phyloP scores from a whole-genome alignment of 2,329 filamentous ascomycete genomes.

The Nothopassalora personata region DNA sequence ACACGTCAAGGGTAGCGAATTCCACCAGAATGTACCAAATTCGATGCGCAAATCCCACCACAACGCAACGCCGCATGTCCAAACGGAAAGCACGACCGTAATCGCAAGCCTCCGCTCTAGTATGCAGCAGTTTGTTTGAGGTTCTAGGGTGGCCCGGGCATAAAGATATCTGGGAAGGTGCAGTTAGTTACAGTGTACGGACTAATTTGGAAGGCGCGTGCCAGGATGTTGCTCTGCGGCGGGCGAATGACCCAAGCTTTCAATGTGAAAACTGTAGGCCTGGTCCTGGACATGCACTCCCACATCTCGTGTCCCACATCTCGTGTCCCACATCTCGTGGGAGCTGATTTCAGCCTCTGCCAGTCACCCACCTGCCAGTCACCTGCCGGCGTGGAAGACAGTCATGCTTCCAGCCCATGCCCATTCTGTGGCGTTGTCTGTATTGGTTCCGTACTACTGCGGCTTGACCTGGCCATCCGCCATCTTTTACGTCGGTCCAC shows the following conservation, averaged over 20 bases:
- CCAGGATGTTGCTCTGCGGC: slow-evolving; percentile 6
- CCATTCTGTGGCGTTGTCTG: slow-evolving; percentile 1
- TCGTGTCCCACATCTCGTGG: not conserved
- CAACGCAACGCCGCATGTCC: too few species aligned
- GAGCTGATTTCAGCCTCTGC: not conserved
- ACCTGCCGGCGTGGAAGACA: not conserved
- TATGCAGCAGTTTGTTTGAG: too few species aligned
- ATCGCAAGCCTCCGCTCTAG: too few species aligned
- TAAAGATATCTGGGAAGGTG: too few species aligned
- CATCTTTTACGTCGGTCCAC: slow-evolving; percentile 1
- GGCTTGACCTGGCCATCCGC: slow-evolving; percentile 4
- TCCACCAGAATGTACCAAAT: too few species aligned
- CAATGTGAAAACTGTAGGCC: not conserved
- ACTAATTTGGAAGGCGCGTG: too few species aligned
- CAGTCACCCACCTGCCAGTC: not conserved
- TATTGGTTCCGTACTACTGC: slow-evolving; percentile 7
- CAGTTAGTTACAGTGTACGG: too few species aligned
- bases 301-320: not conserved
- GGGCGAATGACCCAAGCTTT: slow-evolving; percentile 5
- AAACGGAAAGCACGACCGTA: too few species aligned
- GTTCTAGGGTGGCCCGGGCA: too few species aligned
- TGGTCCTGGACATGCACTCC: not conserved
- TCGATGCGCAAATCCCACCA: too few species aligned
- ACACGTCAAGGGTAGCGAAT: too few species aligned
- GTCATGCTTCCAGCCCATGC: not conserved